Evolutionary conservation across 2,329 filamentous ascomycete species (phyloP), one percentile per base, ranked within the genome.

Genomic region (Fusarium staphyleae): DNA sequence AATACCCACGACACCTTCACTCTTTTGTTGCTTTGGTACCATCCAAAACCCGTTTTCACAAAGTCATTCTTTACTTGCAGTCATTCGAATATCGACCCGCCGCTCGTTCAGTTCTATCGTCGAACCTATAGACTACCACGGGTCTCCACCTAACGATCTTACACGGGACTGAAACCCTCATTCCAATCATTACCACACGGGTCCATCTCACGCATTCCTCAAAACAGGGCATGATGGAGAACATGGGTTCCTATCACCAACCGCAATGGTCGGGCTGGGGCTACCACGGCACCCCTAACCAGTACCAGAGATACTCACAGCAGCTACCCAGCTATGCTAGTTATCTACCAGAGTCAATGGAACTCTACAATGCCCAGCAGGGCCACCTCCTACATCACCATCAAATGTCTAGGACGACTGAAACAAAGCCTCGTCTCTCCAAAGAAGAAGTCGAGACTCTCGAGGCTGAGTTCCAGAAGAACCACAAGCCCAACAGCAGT

Each of bases 401-500:
- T 15, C 71, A 74, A 36, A 70, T 75, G 67, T 71, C 73, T 43
- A 71, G 75, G 61, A 72, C 73, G 16, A 76, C 74, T 47, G 76
- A 81, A 59, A 77, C 80, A 11, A 83, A 82, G 65, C 79, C 81
- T 16, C 74, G 81, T 26, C 72, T 85, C 24, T 81, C 81, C 48
- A 85, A 84, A 67, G 81, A 84, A 43, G 82, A 85, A 67, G 82
- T 85, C 8, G 81, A 84, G 57, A 69, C 82, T 40, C 73, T 87
- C 24, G 85, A 87, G 65, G 76, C 78, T 28, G 83, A 86, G 67
- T 87, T 87, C 61, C 77, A 81, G 55, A 83, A 84, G 69, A 87
- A 87, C 68, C 81, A 82, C 58, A 87, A 87, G 71, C 85, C 85
- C 9, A 85, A 81, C 45, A 86, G 83, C 70, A 83, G 78, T 51